Conservation (phyloP, 1,284 basidiomycete species). For the Ganoderma boninense region DNA sequence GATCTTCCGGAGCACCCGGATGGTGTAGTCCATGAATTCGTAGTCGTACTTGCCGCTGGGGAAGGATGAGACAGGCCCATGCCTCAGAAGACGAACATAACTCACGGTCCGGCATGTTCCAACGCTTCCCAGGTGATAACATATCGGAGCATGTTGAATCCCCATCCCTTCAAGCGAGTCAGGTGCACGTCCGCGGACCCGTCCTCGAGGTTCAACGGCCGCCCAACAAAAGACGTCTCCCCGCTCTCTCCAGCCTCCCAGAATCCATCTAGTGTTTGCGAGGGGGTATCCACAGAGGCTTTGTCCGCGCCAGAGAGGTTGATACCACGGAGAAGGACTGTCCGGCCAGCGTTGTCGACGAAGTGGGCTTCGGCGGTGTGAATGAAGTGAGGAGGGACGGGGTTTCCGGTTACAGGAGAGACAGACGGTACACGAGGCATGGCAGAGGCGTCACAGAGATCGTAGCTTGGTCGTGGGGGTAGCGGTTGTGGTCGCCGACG, state of each 20-base stretch:
- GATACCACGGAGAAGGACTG: constrained; percentile 89
- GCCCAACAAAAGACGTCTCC: constrained; percentile 75
- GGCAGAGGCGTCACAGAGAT: neutral
- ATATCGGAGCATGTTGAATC: constrained; percentile 93
- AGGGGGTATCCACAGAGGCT: constrained; percentile 78
- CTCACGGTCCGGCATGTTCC: constrained; percentile 94
- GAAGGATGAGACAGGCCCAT: neutral
- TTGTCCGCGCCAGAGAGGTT: constrained; percentile 93
- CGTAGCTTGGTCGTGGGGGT: neutral
- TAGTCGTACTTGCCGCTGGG: constrained; percentile 88
- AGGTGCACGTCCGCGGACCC: constrained; percentile 91
- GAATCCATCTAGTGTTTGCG: constrained; percentile 78
- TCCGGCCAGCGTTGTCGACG: constrained; percentile 85
- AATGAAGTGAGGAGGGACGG: constrained; percentile 61
- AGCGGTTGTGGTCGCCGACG: constrained; percentile 6
- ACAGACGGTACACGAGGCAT: constrained; percentile 68
- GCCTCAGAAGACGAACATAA: constrained; percentile 34
- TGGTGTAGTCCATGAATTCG: constrained; percentile 93
- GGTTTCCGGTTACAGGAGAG: constrained; percentile 76
- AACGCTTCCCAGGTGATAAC: constrained; percentile 95
- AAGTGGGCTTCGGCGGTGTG: constrained; percentile 82
- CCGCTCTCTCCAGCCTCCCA: constrained; percentile 89
- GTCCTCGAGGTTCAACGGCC: constrained; percentile 85
- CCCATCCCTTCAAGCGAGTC: constrained; percentile 88
- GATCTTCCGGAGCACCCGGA: constrained; percentile 88